Conservation (phyloP, 768 basidiomycete genomes). For the button mushroom (Agaricus bisporus) region DNA sequence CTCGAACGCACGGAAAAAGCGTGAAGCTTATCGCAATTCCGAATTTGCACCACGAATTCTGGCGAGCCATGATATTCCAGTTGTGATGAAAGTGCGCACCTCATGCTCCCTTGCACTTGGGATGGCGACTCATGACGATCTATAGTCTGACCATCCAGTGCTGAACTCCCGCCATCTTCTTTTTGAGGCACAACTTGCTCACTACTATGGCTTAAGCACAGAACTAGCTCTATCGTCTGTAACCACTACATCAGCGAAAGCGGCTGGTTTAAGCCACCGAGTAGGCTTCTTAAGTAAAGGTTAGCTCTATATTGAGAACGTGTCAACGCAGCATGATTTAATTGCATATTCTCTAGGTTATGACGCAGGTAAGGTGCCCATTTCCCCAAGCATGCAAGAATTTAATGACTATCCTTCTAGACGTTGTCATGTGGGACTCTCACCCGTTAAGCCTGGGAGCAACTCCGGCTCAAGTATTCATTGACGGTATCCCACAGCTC, state of each 20-base stretch:
- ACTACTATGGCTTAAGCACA: constrained; percentile 56
- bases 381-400: not conserved
- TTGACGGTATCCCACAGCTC: constrained; percentile 76
- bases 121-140: not conserved
- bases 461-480: constrained; percentile 75
- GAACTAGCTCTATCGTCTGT: constrained; percentile 56
- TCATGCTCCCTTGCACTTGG: too few species aligned
- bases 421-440: constrained; percentile 60
- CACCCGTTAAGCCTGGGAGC: constrained; percentile 77
- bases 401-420: constrained; percentile 18
- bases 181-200: constrained; percentile 66
- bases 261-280: constrained; percentile 62
- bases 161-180: constrained; percentile 60
- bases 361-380: constrained; percentile 44
- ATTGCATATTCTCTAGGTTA: constrained; percentile 36
- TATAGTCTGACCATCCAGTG: constrained; percentile 51
- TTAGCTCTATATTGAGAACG: constrained; percentile 10
- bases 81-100: constrained; percentile 61
- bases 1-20: constrained; percentile 47
- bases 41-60: constrained; percentile 69
- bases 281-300: constrained; percentile 57
- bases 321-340: not conserved
- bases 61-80: constrained; percentile 54
- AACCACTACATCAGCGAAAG: constrained; percentile 57
- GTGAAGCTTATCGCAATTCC: constrained; percentile 61